A percentile compares a stretch with the other conserved stretches of the same genome.
Conservation (phyloP, 306 rosid genomes). For the Ormosia emarginata region DNA sequence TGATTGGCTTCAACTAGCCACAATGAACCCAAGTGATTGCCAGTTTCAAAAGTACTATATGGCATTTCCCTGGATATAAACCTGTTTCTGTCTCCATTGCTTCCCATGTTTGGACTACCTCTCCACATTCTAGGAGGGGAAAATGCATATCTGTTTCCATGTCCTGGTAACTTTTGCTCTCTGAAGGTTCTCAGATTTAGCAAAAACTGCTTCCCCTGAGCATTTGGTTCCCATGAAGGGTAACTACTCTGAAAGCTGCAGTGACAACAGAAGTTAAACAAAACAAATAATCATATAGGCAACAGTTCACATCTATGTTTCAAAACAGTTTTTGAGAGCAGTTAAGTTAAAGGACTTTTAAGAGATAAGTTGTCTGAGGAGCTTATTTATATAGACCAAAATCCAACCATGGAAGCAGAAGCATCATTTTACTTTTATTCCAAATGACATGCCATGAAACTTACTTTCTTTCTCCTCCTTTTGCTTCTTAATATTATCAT, state of each 20-base stretch:
- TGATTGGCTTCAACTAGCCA: constrained; percentile 58
- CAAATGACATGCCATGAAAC: not conserved
- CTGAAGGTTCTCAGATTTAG: constrained; percentile 58
- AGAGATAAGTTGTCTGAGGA: not conserved
- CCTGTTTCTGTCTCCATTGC: constrained; percentile 41
- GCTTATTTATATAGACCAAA: not conserved
- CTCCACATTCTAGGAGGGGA: constrained; percentile 51
- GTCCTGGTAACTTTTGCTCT: constrained; percentile 52
- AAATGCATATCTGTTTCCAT: constrained; percentile 32
- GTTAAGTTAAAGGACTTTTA: not conserved
- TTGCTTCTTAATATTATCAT: not conserved
- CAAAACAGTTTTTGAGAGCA: not conserved
- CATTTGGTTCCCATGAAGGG: constrained; percentile 80
- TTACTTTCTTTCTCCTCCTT: not conserved
- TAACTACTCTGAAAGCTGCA: constrained; percentile 83
- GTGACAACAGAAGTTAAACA: constrained; percentile 17
- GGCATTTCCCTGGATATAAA: constrained; percentile 45
- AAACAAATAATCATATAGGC: not conserved
- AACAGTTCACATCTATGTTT: not conserved
- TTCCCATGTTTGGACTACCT: constrained; percentile 40
- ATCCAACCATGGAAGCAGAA: not conserved
- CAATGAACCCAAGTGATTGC: constrained; percentile 52
- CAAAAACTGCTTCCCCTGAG: constrained; percentile 61
- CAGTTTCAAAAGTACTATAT: constrained; percentile 28
- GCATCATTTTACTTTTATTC: not conserved